phyloP scores from a whole-genome alignment of 371 early-diverging fungal genomes.

The Batkoa obscura region DNA sequence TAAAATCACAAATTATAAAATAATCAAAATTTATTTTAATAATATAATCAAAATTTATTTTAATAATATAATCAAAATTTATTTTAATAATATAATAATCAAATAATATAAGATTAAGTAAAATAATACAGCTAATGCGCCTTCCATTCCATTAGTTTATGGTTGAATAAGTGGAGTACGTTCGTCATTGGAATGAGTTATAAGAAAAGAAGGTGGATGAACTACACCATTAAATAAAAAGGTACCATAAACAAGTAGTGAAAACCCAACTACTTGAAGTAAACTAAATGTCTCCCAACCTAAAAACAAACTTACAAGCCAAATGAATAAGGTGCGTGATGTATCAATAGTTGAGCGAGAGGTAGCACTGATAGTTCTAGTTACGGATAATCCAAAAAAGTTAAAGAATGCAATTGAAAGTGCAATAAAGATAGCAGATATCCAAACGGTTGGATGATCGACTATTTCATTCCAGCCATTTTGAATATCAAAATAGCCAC shows the following conservation, averaged over 20 bases:
- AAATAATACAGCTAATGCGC: too few species aligned
- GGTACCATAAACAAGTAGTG: conserved; percentile 69
- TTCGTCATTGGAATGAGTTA: neutral
- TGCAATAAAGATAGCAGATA: conserved; percentile 56
- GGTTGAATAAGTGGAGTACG: neutral
- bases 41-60: too few species aligned
- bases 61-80: too few species aligned
- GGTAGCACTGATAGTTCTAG: conserved; percentile 64
- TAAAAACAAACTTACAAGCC: conserved; percentile 69
- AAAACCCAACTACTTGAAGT: conserved; percentile 76
- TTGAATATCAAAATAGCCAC: conserved; percentile 58
- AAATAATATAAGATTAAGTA: too few species aligned
- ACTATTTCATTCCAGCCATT: conserved; percentile 56
- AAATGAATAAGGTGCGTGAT: conserved; percentile 86
- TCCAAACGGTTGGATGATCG: conserved; percentile 39
- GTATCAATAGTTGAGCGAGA: conserved; percentile 88
- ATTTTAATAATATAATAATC: too few species aligned
- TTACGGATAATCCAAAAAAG: conserved; percentile 85
- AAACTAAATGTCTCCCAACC: conserved; percentile 88
- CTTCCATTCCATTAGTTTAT: too few species aligned
- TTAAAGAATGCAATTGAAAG: conserved; percentile 84
- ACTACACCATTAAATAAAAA: conserved; percentile 79
- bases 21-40: too few species aligned
- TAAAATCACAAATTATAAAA: too few species aligned
- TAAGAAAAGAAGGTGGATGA: conserved; percentile 22